Evolutionary conservation across 805 yeast genomes (phyloP), one percentile per base, ranked within the genome.

Genomic region (Blastobotrys attinorum): DNA sequence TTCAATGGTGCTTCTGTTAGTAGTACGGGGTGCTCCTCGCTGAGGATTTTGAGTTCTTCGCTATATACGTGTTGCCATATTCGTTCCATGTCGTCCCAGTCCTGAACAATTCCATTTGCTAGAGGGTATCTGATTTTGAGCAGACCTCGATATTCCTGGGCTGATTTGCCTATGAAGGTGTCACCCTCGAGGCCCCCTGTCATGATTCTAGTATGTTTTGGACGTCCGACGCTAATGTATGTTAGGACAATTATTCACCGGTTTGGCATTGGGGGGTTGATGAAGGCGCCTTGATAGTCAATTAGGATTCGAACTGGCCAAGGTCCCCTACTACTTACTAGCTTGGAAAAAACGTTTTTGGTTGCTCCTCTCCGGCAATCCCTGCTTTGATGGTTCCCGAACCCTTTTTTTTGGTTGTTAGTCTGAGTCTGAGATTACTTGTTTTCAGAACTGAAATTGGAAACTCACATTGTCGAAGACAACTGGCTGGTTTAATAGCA

Each of bases 1-100:
- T 86, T 86, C 47, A 87, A 63, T 5, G 96, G 95, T 1, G 95
- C 89, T 58, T 89, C 97, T 0, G 97, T 89, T 21, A 89, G 68
- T 39, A 89, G 66, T 10, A 89, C 66, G 1, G 97, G 96, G 63
- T 90, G 97, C 36, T 87, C 95, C 53, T 84, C 90, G 4, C 79
- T 61, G 32, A 68, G 64, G 13, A 79, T 70, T 48, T 73, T 72
- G 41, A 83, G 64, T 32, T 76, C 82, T 21, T 75, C 73, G 8
- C 69, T 61, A 49, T 83, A 76, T 0, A 83, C 71, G 52, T 78
- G 73, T 40, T 74, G 70, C 97, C 97, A 90, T 5, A 89, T 61
- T 37, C 65, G 59, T 58, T 89, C 96, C 84, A 90, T 80, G 49
- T 84, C 89, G 48, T 73, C 76, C 97, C 97, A 89, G 60, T 88